Base-by-base conservation (phyloP, 2,329 filamentous ascomycete genomes). In the Fonsecaea nubica region DNA sequence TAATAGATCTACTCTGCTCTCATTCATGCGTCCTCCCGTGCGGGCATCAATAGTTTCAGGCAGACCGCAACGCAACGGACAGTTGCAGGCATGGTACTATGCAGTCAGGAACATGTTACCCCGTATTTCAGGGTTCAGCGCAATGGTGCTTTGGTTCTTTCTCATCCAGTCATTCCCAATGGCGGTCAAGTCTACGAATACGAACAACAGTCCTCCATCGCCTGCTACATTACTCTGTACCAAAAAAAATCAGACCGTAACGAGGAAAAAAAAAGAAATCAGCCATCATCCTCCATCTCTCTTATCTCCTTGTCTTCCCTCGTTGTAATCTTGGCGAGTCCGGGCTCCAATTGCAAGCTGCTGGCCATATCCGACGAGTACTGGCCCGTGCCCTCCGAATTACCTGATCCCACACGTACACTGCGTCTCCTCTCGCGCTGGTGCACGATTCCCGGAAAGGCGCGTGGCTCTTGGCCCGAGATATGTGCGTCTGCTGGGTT, bases 361-460 rank as follows among this genome's bases (percentile, higher is more conserved):
- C 61, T 66, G 33, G 67, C 63, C 67, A 72, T 68, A 18, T 70
- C 71, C 30, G 45, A 48, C 45, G 58, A 61, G 15, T 40, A 48
- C 61, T 66, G 64, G n/a, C 45, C 52, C 35, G 66, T 63, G 40
- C 67, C 67, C 56, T 73, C 71, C 18, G 66, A 70, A 32, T 67
- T 67, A 25, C 69, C 71, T 25, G 69, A 67, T 36, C 70, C 70
- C 42, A 70, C 54, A n/a, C 70, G 62, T 59, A 69, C 42, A 48
- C 71, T 72, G 32, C 67, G 63, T 66, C 75, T 74, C 64, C 75
- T 74, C 58, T 72, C 73, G 42, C 76, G 75, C 59, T 78, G 78
- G 68, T 81, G 79, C 53, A 80, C 75, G 50, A 81, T 75, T 15
- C 80, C 80, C 1, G 79, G 80, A 65, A 81, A 81, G 18, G 80